These are phyloP conservation scores for Auxenochlorella pyrenoidosa DNA, from an alignment of 139 green algal species.

Conservation along the genomic window DNA sequence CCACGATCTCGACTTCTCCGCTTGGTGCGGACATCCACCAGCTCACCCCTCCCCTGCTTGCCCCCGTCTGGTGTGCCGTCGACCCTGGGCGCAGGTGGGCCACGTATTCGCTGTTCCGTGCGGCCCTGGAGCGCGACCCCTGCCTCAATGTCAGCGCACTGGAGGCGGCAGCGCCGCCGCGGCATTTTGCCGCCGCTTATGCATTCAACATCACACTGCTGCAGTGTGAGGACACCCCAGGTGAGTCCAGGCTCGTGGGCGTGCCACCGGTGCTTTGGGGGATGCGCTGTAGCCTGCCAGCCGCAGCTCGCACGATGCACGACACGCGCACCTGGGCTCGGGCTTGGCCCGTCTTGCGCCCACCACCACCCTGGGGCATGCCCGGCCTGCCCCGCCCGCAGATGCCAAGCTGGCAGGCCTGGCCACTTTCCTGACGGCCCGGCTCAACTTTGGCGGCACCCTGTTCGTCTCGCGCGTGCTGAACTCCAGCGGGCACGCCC, in stretches of 20 bases:
- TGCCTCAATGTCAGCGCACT: slow-evolving; percentile 28
- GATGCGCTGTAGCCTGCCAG: too few species aligned
- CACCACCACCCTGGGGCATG: too few species aligned
- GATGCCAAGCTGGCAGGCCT: slow-evolving; percentile 14
- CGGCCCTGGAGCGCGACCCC: neutral
- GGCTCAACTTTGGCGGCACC: slow-evolving; percentile 10
- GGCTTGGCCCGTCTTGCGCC: too few species aligned
- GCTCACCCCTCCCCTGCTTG: neutral
- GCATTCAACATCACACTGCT: slow-evolving; percentile 20
- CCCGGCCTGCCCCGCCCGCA: neutral
- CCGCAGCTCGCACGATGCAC: too few species aligned
- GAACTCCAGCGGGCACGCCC: neutral
- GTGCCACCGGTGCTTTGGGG: neutral
- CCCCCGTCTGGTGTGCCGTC: neutral
- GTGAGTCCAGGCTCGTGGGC: neutral
- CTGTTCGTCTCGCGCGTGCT: neutral
- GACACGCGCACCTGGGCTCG: too few species aligned
- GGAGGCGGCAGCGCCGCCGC: neutral
- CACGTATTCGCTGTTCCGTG: slow-evolving; percentile 9
- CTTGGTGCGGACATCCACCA: too few species aligned
- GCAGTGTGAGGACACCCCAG: neutral
- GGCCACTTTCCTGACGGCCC: slow-evolving; percentile 14
- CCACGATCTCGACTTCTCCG: too few species aligned
- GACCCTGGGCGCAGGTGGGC: slow-evolving; percentile 15
- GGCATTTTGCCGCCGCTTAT: neutral